phyloP scores from a whole-genome alignment of 1,284 basidiomycete genomes.

The Vanrija sp. region DNA sequence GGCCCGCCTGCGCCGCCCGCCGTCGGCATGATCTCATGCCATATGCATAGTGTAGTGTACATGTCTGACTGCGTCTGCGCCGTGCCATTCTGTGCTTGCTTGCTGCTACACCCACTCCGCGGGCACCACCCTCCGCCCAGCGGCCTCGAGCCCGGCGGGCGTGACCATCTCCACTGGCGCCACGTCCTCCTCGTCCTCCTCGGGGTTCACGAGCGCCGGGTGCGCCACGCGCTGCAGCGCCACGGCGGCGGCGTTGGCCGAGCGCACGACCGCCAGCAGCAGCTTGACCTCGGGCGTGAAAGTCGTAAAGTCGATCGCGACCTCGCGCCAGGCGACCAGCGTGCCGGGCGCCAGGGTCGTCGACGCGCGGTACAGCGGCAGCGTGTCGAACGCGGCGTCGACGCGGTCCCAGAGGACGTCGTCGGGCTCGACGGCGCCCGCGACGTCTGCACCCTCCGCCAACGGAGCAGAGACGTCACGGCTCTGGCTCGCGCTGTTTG shows the following conservation, averaged over 20 bases:
- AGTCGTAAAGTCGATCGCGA: slow-evolving; percentile 32
- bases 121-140: background rate
- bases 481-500: background rate
- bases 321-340: slow-evolving; percentile 34
- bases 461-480: background rate
- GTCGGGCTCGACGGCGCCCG: background rate
- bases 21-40: no score
- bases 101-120: no score
- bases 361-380: slow-evolving; percentile 1
- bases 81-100: no score
- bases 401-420: slow-evolving; percentile 9
- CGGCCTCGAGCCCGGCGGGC: background rate
- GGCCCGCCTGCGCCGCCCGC: no score
- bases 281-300: slow-evolving; percentile 37
- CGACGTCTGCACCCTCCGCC: background rate
- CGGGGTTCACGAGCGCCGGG: background rate
- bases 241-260: background rate
- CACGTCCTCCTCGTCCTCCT: slow-evolving; percentile 4
- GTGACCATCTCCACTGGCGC: background rate
- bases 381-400: slow-evolving; percentile 13
- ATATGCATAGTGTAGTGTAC: no score
- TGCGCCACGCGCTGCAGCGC: background rate
- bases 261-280: slow-evolving; percentile 21
- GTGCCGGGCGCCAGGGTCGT: slow-evolving; percentile 4
- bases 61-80: no score